Conservation (phyloP, 345 rosid species). For the Noccaea caerulescens region DNA sequence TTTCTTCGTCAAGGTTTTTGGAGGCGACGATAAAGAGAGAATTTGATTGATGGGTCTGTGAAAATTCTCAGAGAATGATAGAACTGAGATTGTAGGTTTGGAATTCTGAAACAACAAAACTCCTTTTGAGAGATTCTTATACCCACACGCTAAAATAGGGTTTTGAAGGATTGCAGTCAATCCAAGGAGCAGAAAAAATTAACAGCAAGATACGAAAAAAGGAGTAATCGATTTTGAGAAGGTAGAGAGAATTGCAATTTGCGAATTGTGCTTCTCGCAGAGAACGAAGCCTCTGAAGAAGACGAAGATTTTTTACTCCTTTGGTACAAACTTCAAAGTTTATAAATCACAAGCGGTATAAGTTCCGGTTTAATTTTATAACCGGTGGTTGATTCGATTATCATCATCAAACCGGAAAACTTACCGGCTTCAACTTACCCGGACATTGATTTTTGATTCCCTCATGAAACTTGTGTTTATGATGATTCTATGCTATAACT, state of each 20-base stretch:
- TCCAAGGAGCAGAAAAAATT: background rate
- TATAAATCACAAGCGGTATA: no score
- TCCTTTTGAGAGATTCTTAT: background rate
- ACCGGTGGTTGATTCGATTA: constrained; percentile 1
- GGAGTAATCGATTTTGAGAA: background rate
- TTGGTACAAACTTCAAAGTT: no score
- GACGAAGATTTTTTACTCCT: background rate
- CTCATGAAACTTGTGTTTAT: no score
- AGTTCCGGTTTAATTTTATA: background rate
- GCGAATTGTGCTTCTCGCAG: no score
- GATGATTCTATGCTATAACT: no score
- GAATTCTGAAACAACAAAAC: background rate
- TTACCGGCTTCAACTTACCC: no score
- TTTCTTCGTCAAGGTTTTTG: no score
- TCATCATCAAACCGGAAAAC: background rate
- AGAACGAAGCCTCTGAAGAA: background rate
- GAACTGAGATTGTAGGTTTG: background rate
- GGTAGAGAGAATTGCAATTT: no score
- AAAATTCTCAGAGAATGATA: background rate
- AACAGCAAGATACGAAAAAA: background rate
- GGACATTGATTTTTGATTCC: no score
- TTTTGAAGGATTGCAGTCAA: background rate
- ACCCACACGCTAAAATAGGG: background rate
- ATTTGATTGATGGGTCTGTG: background rate
- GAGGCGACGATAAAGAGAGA: no score